Evolutionary conservation across 1,284 basidiomycete species (phyloP).

Genomic region (Heterobasidion parviporum): DNA sequence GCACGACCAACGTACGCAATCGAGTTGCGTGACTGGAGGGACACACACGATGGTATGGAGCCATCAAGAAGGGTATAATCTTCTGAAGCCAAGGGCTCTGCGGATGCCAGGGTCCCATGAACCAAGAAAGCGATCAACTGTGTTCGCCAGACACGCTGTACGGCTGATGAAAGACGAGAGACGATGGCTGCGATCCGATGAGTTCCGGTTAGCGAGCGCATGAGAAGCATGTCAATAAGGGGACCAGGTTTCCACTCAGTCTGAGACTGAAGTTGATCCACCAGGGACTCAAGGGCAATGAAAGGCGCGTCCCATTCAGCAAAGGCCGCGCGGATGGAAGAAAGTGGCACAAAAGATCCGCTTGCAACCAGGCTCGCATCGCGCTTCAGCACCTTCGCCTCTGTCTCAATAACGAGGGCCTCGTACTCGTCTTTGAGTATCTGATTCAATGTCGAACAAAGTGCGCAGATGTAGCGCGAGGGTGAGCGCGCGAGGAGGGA

Average conservation of each 20-base stretch:
- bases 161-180: constrained; percentile 54
- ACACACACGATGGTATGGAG: constrained; percentile 69
- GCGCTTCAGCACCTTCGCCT: constrained; percentile 65
- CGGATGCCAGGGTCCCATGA: constrained; percentile 59
- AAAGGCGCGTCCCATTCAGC: constrained; percentile 81
- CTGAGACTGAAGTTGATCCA: constrained; percentile 50
- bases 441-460: constrained; percentile 63
- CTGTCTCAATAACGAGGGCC: constrained; percentile 69
- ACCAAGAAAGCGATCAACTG: constrained; percentile 74
- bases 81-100: constrained; percentile 50
- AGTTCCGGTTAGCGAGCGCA: constrained; percentile 67
- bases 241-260: constrained; percentile 62
- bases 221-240: constrained; percentile 68
- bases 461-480: constrained; percentile 70
- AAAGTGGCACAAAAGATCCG: constrained; percentile 76
- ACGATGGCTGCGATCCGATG: constrained; percentile 67
- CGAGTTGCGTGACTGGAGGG: constrained; percentile 63
- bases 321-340: constrained; percentile 73
- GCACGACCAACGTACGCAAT: constrained; percentile 85
- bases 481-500: constrained; percentile 43
- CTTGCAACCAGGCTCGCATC: constrained; percentile 66
- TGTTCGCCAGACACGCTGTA: constrained; percentile 74
- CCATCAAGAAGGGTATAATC: constrained; percentile 49
- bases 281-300: constrained; percentile 53
- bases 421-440: constrained; percentile 78